Base-by-base conservation (phyloP, 2,329 filamentous ascomycete genomes). In the Trichophyton schoenleinii region DNA sequence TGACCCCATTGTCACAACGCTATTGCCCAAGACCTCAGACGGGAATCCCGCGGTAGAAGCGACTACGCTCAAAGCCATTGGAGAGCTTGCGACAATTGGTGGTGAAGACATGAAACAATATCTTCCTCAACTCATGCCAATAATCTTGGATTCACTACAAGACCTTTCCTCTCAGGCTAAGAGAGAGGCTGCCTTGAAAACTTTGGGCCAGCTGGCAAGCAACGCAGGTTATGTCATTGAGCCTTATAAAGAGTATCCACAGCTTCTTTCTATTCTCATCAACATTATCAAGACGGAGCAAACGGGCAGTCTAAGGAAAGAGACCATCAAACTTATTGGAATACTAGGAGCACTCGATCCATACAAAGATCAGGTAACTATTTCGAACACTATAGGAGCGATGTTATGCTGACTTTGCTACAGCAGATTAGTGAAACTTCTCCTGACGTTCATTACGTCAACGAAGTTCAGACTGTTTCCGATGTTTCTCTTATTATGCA, bases 401-500 rank as follows among this genome's bases (percentile, higher is more conserved):
- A 52, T 53, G 22, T n/a, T 11, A 55, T 57, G 48, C 61, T 63
- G 52, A 64, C 57, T 63, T 25, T 44, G 60, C 22, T 9, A 55
- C 41, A 82, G 76, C 89, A 96, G 77, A 91, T 96, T 59, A 89
- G 95, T 71, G 92, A 97, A 73, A 85, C 87, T 65, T 88, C 86
- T 1, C 90, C 91, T 0, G 92, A 96, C 70, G 83, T 87, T 65
- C 88, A 94, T 69, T 82, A 85, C 57, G 80, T 82, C 60, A 79
- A 84, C 53, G 84, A 87, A 70, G 79, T 82, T n/a, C 81, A 86
- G 66, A 78, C 79, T 7, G 80, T 95, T 68, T 95, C 92, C 0
- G 94, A 99, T 73, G 95, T 99, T 53, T 94, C 91, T 2, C 81
- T 99, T 34, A 97, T 99, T 80, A 99, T 99, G 92, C 91, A 89